Evolutionary conservation across 2,329 filamentous ascomycete species (phyloP), one percentile per base, ranked within the genome.

Genomic region (Penicillium sp.): DNA sequence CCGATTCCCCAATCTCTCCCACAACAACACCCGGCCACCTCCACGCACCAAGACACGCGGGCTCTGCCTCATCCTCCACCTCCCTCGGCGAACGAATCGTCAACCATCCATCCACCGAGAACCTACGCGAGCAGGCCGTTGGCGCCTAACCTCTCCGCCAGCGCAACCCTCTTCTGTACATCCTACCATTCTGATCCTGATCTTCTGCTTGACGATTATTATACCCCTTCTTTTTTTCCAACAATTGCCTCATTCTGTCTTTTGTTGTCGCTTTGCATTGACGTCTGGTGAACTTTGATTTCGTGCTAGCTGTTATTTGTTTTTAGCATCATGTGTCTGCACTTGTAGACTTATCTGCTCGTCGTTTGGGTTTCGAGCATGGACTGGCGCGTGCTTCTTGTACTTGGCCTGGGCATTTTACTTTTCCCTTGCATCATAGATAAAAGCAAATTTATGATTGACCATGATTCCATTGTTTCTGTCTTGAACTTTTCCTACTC

Each of bases 71-170:
- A 5, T 58, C 57, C 4, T 59, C 58, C 21, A 60, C 55, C 4
- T 56, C 62, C 1, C 57, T 64, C 14, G 55, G 40, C 27, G 62
- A 64, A 39, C 60, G 58, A 45, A 50, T 53, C 16, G 50, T 59
- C 9, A 50, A 61, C 18, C 54, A 52, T 0, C 58, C 62, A 1
- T 65, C 62, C 5, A 59, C 58, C 13, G 62, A 65, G 47, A 64
- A 57, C 39, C 56, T 65, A 10, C 61, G 56, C 21, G 54, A 64
- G 38, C 61, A 65, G 50, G 56, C 54, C 34, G 61, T 65, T 11
- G 58, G 59, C 7, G 62, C 60, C 7, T 65, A 50, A 58, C 10
- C 24, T 24, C n/a, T 16, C 24, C 16, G 6, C 10, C 16, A 10
- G n/a, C 27, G 36, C 49, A 24, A 10, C 14, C 38, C 44, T 51